Evolutionary conservation across 139 green algal species (phyloP), one percentile per base, ranked within the genome.

Genomic region (Chlorella sp.): DNA sequence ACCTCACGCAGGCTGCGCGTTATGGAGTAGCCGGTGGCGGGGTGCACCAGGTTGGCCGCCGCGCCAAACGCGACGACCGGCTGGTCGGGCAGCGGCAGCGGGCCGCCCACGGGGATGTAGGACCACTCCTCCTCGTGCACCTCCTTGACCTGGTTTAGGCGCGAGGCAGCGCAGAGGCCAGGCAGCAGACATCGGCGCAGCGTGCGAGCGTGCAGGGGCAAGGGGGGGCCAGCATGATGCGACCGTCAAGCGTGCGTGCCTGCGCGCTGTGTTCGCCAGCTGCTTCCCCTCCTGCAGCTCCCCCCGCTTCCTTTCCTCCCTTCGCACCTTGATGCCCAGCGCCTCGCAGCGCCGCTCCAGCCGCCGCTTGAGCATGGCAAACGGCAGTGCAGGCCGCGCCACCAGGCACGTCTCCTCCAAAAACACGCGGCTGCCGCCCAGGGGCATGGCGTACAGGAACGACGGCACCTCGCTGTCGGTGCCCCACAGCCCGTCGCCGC

Each of bases 391-490:
- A 9, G 96, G 96, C 25, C 93, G 85, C 2, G 95, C 91, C 63
- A 99, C 96, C 61, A 99, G 84, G 21, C 88, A 96, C 3, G 96
- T 98, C 84, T 99, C 96, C 77, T 99, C 95, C 43, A 98, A 68
- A 80, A 98, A 97, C 11, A 98, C 73, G 68, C 93, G 23, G 70
- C 79, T 41, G 46, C 77, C 29, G 80, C 78, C 88, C 87, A 95
- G 97, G 50, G 96, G 96, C 96, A 99, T 99, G 51, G 90, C 95
- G 66, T 99, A 99, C 64, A 99, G 84, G 79, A 99, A 99, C 15
- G 96, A 98, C 23, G 96, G 96, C 40, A 94, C 71, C 77, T 88
- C 79, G 25, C 73, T 53, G 42, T 93, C 91, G 14, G 76, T 80
- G 21, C 71, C 81, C 81, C 76, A 82, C 60, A 86, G 46, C 36